Conservation (phyloP, 306 rosid genomes). For the Vigna angularis region DNA sequence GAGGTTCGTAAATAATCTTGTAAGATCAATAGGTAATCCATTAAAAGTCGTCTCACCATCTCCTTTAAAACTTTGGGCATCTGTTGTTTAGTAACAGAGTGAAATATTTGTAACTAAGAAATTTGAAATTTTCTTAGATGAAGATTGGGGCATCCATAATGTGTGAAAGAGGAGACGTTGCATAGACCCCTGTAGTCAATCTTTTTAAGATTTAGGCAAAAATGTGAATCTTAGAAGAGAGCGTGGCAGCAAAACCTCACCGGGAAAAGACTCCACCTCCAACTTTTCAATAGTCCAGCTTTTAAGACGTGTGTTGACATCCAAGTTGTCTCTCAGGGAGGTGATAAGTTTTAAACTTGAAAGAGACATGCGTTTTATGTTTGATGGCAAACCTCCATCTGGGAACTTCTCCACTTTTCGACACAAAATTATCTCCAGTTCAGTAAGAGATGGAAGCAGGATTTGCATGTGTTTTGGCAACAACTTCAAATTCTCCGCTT, state of each 20-base stretch:
- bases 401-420: neutral
- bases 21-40: too few species aligned
- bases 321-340: neutral
- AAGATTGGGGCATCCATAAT: neutral
- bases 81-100: too few species aligned
- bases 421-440: fast-evolving
- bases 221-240: neutral
- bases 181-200: neutral
- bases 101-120: too few species aligned
- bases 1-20: too few species aligned
- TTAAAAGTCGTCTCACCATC: too few species aligned
- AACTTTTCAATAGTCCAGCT: fast-evolving
- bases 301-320: neutral
- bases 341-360: neutral
- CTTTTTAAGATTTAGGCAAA: neutral
- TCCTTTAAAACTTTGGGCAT: too few species aligned
- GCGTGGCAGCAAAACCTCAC: neutral
- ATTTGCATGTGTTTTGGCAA: neutral
- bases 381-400: neutral
- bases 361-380: neutral
- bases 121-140: too few species aligned
- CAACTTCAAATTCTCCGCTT: neutral
- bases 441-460: neutral
- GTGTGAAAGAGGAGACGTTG: neutral
- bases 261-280: neutral